phyloP scores from a whole-genome alignment of 2,329 filamentous ascomycete species.

The Zarea fungicola region DNA sequence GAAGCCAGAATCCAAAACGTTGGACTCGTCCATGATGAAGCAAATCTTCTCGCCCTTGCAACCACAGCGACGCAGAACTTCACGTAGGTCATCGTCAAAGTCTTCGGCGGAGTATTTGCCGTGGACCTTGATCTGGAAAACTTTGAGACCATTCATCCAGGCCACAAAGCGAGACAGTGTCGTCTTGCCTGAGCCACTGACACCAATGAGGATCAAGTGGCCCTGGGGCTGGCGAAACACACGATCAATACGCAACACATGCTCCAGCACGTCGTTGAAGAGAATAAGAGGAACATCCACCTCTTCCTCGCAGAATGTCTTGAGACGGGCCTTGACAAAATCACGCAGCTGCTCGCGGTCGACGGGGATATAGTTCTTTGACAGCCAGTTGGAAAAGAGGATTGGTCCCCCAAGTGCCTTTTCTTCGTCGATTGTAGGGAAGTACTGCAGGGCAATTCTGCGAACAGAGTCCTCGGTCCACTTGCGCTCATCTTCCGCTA shows the following conservation, averaged over 20 bases:
- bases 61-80: constrained; percentile 86
- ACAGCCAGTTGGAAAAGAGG: constrained; percentile 98
- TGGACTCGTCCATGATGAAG: constrained; percentile 99
- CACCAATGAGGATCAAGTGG: constrained; percentile 96
- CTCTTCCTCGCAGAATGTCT: constrained; percentile 98
- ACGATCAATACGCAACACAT: constrained; percentile 95
- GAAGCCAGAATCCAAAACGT: constrained; percentile 97
- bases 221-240: constrained; percentile 98
- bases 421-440: constrained; percentile 90
- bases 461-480: constrained; percentile 91
- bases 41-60: constrained; percentile 99
- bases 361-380: constrained; percentile 96
- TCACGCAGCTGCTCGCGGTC: constrained; percentile 92
- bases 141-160: constrained; percentile 99
- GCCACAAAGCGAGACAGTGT: constrained; percentile 96
- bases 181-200: constrained; percentile 97
- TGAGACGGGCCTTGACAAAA: constrained; percentile 93
- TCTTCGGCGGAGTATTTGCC: constrained; percentile 97
- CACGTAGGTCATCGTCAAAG: constrained; percentile 95
- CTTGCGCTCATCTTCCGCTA: constrained; percentile 85
- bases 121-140: constrained; percentile 99
- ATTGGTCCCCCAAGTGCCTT: constrained; percentile 90
- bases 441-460: constrained; percentile 81
- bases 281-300: constrained; percentile 96
- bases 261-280: constrained; percentile 99